A percentile compares a stretch with the other conserved stretches of the same genome.
phyloP scores from a whole-genome alignment of 129 eudicot species.

The Pulicaria dysenterica region DNA sequence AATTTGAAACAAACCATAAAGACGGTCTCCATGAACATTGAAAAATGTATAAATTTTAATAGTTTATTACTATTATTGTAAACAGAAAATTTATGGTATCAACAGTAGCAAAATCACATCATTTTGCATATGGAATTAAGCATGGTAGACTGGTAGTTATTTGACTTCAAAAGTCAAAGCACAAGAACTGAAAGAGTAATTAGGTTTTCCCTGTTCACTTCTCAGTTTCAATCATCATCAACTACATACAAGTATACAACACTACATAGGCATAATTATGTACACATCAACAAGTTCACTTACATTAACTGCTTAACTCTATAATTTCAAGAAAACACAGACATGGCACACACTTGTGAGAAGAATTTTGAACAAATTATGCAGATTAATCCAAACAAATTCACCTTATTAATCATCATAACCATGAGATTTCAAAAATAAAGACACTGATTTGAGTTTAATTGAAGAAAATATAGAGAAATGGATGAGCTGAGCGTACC shows the following conservation, averaged over 20 bases:
- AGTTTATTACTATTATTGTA: neutral
- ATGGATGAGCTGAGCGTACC: conserved; percentile 36
- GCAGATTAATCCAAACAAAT: neutral
- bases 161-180: conserved; percentile 36
- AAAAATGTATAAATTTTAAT: conserved; percentile 3
- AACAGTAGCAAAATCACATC: conserved; percentile 17
- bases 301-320: neutral
- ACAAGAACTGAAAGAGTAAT: neutral
- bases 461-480: neutral
- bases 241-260: neutral
- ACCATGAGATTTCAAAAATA: neutral
- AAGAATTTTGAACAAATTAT: neutral
- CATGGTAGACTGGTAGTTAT: neutral
- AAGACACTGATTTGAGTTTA: neutral
- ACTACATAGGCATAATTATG: conserved; percentile 1
- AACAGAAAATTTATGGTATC: neutral
- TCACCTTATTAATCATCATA: neutral
- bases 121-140: neutral
- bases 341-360: neutral
- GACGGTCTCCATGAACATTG: neutral
- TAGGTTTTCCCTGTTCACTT: conserved; percentile 5
- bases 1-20: conserved; percentile 7
- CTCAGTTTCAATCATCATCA: neutral
- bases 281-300: conserved; percentile 13
- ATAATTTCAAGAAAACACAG: neutral